Base-by-base conservation (phyloP, 371 early-diverging fungal genomes). In the Mortierella sp. region DNA sequence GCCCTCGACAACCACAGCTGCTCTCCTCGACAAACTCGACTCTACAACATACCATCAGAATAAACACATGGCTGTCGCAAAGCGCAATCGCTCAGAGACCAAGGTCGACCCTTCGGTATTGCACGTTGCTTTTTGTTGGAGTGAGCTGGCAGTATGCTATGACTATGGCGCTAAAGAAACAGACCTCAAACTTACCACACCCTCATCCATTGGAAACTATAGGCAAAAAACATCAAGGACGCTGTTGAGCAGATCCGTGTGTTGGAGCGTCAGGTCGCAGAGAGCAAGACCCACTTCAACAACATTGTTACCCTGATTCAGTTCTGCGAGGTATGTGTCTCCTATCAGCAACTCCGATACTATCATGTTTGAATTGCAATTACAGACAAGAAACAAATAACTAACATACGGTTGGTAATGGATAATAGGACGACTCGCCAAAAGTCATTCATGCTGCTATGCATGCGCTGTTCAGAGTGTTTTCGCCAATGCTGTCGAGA, bases 391-490 rank as follows among this genome's bases (percentile, higher is more conserved):
- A 51, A 51, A 18, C 51, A 51, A 6, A 2, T 0, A 21, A 21
- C 32, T 32, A 60, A 60, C 32, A 32, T 32, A 32, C 16, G 12
- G 0, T 29, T 29, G 5, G 3, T 1, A 32, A 60, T 32, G 29
- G 60, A 4, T 32, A 38, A 65, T 75, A 92, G 90, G 73, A 84
- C 68, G 73, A 83, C 21, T 68, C 81, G 14, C 83, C 88, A 14
- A 91, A 93, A 71, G 88, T 92, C 1, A 87, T 90, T 35, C 90
- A 95, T 86, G 93, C 94, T 2, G 93, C 96, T 3, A 91, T 95
- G 55, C 92, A 93, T 78, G 89, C 97, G 0, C 89, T 96, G 35
- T 91, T 92, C 46, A 91, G 96, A 74, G 91, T 96, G 0, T 97
- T 94, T 77, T 84, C 93, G 3, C 89, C 89, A 29, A 88, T 96